Evolutionary conservation across 2,329 filamentous ascomycete genomes (phyloP).

Genomic region (Fusarium tupiense): DNA sequence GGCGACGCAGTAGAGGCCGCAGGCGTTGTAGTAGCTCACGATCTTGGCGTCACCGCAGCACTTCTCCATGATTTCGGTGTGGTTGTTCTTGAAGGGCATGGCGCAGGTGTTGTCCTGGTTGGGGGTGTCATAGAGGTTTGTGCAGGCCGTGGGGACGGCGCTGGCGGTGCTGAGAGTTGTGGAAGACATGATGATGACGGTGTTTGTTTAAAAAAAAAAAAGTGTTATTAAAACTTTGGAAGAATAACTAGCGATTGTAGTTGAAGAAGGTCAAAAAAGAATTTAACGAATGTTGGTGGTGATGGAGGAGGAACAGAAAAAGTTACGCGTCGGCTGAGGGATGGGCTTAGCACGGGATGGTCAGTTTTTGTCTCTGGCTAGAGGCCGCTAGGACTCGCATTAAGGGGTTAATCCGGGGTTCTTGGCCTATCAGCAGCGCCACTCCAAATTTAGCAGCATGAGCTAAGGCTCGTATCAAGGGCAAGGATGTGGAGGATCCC

Average conservation of each 20-base stretch:
- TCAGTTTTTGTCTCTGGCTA: conserved; percentile 23
- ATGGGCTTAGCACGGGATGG: background rate
- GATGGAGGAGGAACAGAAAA: conserved; percentile 1
- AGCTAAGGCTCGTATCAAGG: conserved; percentile 26
- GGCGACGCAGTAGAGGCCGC: conserved; percentile 60
- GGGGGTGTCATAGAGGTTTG: conserved; percentile 54
- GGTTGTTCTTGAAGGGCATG: conserved; percentile 51
- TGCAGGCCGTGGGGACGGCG: conserved; percentile 19
- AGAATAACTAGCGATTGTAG: conserved; percentile 1
- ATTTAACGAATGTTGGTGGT: conserved; percentile 20
- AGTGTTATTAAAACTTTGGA: background rate
- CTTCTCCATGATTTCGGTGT: conserved; percentile 53
- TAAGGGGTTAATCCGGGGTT: conserved; percentile 34
- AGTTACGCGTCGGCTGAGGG: background rate
- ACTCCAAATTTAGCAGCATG: conserved; percentile 25
- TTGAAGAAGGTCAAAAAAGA: background rate
- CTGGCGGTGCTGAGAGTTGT: conserved; percentile 19
- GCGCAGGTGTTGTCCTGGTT: conserved; percentile 57
- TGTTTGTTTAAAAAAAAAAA: conserved; percentile 16
- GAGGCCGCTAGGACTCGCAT: conserved; percentile 11
- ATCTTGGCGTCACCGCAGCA: conserved; percentile 59
- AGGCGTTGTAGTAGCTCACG: conserved; percentile 57
- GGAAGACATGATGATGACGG: conserved; percentile 36
- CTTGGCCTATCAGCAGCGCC: conserved; percentile 3
- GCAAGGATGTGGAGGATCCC: conserved; percentile 15